phyloP scores from a whole-genome alignment of 129 eudicot species.

The Solidago caesia region DNA sequence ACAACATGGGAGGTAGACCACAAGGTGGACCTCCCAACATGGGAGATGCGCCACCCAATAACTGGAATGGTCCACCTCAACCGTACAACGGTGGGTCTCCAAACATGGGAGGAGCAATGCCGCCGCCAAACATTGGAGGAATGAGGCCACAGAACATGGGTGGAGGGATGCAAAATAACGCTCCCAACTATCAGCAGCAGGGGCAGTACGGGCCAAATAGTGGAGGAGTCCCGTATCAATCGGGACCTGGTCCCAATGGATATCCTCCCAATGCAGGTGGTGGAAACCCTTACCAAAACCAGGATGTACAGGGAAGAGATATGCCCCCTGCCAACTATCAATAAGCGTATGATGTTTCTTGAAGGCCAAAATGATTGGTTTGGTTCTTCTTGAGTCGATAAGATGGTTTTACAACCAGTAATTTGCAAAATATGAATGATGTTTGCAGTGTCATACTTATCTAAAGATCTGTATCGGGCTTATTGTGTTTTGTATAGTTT shows the following conservation, averaged over 20 bases:
- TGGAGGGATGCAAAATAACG: slow-evolving; percentile 35
- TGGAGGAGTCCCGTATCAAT: slow-evolving; percentile 44
- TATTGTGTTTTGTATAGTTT: not conserved
- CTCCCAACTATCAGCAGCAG: slow-evolving; percentile 49
- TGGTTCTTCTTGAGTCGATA: not conserved
- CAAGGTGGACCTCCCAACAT: slow-evolving; percentile 16
- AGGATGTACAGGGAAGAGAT: slow-evolving; percentile 72
- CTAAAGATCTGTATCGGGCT: not conserved
- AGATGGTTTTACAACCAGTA: not conserved
- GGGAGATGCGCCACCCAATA: not conserved
- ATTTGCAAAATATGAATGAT: not conserved
- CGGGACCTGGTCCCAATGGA: slow-evolving; percentile 46
- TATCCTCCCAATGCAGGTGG: slow-evolving; percentile 41
- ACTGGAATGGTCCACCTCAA: slow-evolving; percentile 15
- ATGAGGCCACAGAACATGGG: slow-evolving; percentile 33
- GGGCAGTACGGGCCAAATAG: slow-evolving; percentile 33
- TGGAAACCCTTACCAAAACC: slow-evolving; percentile 54
- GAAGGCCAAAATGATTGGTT: not conserved
- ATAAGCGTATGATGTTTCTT: not conserved
- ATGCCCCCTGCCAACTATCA: slow-evolving; percentile 8
- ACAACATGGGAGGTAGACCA: slow-evolving; percentile 7
- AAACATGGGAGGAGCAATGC: slow-evolving; percentile 15
- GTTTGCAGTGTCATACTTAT: not conserved
- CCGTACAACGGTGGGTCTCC: slow-evolving; percentile 7
- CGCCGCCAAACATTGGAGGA: slow-evolving; percentile 18